Percentiles rank a stretch among this genome's conserved stretches.
Evolutionary conservation across 805 yeast species (phyloP).

Genomic region (Spathaspora gorwiae): DNA sequence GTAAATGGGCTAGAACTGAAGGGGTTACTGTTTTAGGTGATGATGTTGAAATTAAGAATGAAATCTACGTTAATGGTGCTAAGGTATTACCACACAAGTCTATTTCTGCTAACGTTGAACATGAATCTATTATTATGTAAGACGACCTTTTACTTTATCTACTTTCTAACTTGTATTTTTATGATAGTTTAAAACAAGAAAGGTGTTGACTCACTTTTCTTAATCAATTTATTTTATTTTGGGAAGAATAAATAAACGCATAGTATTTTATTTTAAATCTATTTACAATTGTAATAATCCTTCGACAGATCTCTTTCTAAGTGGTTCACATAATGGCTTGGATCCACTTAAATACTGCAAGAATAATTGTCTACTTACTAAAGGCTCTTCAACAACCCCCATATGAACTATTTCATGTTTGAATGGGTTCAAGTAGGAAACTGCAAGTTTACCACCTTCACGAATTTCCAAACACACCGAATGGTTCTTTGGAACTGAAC

Average conservation of each 20-base stretch:
- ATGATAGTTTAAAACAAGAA: background rate
- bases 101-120: constrained; percentile 92
- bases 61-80: constrained; percentile 98
- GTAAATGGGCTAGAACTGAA: constrained; percentile 98
- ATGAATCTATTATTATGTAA: constrained; percentile 97
- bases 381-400: constrained; percentile 61
- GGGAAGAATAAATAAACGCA: background rate
- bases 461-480: constrained; percentile 56
- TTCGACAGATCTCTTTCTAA: constrained; percentile 41
- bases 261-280: background rate
- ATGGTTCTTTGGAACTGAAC: constrained; percentile 73
- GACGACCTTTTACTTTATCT: background rate
- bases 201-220: constrained; percentile 2
- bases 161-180: constrained; percentile 1
- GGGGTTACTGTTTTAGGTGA: constrained; percentile 98
- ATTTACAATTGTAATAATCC: constrained; percentile 8
- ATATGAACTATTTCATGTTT: constrained; percentile 25
- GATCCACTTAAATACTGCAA: constrained; percentile 71
- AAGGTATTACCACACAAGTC: constrained; percentile 98
- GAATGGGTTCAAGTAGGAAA: constrained; percentile 25
- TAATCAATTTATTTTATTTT: background rate
- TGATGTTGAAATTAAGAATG: constrained; percentile 97
- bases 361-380: constrained; percentile 63
- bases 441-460: constrained; percentile 22
- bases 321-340: constrained; percentile 58